phyloP scores from a whole-genome alignment of 164 flowering plant species.

The Magnolia sinica region DNA sequence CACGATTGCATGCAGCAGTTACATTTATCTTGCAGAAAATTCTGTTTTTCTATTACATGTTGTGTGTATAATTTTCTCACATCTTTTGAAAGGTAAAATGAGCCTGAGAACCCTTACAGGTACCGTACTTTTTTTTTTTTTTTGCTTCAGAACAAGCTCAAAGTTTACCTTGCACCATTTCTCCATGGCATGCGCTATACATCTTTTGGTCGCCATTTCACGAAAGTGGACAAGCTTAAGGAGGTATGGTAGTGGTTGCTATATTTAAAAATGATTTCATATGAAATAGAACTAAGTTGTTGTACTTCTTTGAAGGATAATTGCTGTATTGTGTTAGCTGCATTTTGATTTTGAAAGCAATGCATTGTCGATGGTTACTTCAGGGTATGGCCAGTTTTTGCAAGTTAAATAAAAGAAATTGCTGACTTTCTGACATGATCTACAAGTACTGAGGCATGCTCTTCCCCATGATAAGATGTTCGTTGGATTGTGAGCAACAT shows the following conservation, averaged over 20 bases:
- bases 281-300: neutral
- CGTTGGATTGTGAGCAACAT: too few relatives aligned
- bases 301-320: neutral
- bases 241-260: conserved; percentile 40
- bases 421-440: neutral
- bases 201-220: conserved; percentile 96
- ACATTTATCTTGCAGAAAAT: too few relatives aligned
- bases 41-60: too few relatives aligned
- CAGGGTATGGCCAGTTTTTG: neutral
- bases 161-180: conserved; percentile 84
- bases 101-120: too few relatives aligned
- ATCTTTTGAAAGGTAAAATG: too few relatives aligned
- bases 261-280: too few relatives aligned
- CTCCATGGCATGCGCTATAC: conserved; percentile 85
- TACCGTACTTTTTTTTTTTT: neutral
- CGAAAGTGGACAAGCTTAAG: conserved; percentile 75
- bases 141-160: conserved; percentile 60
- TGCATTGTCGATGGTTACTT: neutral
- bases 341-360: neutral
- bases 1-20: too few relatives aligned
- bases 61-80: too few relatives aligned
- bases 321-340: neutral
- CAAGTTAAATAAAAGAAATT: too few relatives aligned
- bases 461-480: neutral
- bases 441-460: neutral